These are phyloP conservation scores for Allium sativum DNA, from an alignment of 106 monocot genomes.

Conservation along the genomic window DNA sequence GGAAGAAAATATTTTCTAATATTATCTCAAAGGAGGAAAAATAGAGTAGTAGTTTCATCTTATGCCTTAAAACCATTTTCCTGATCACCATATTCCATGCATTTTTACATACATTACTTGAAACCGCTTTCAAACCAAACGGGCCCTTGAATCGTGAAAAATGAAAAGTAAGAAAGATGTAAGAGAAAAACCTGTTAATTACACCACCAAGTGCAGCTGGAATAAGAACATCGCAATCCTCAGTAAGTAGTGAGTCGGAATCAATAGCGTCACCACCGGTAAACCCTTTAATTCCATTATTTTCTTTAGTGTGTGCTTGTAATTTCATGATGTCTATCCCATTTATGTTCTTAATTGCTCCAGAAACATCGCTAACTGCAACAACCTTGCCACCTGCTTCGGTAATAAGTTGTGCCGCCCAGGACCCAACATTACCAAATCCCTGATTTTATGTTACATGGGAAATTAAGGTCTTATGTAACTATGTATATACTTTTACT, in stretches of 20 bases:
- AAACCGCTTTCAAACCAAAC: no score
- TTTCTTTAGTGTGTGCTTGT: slow-evolving; percentile 23
- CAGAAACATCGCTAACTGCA: slow-evolving; percentile 64
- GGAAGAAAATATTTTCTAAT: no score
- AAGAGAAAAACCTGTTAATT: slow-evolving; percentile 19
- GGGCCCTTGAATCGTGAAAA: no score
- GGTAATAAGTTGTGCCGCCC: slow-evolving; percentile 62
- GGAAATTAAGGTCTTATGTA: not conserved
- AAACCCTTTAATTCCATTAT: slow-evolving; percentile 64
- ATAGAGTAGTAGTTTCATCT: no score
- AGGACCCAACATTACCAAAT: slow-evolving; percentile 75
- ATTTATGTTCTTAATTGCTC: slow-evolving; percentile 52
- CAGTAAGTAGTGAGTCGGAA: slow-evolving; percentile 40
- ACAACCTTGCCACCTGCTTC: slow-evolving; percentile 60
- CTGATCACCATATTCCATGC: no score
- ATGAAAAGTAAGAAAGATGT: not conserved
- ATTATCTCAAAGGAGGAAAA: no score
- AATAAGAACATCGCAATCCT: slow-evolving; percentile 80
- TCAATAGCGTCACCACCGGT: slow-evolving; percentile 55
- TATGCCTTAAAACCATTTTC: no score
- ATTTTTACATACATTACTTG: no score
- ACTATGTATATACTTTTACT: not conserved
- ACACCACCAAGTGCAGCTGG: slow-evolving; percentile 78
- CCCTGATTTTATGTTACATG: slow-evolving; percentile 27
- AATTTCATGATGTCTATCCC: slow-evolving; percentile 51